These are phyloP conservation scores for Dothideomycetes sp. DNA, from an alignment of 2,329 filamentous ascomycete genomes.

Conservation along the genomic window DNA sequence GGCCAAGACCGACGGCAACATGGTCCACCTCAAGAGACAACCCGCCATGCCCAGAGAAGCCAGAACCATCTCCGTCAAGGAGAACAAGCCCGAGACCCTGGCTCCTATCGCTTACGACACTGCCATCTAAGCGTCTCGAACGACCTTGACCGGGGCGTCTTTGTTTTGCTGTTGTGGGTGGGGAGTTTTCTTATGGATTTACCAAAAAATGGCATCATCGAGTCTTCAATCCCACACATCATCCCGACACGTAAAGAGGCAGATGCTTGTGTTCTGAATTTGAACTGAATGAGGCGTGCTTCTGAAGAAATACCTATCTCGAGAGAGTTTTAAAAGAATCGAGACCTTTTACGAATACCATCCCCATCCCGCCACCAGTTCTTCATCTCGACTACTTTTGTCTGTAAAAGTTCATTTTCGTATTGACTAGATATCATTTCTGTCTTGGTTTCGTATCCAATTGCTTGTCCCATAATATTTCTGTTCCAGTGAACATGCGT, in stretches of 20 bases:
- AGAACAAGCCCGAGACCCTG: conserved; percentile 84
- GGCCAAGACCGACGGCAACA: conserved; percentile 81
- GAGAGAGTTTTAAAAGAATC: conserved; percentile 9
- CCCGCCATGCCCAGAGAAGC: conserved; percentile 71
- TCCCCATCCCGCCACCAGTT: conserved; percentile 11
- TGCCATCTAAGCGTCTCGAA: conserved; percentile 61
- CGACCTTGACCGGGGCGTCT: conserved; percentile 7
- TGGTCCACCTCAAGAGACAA: conserved; percentile 88
- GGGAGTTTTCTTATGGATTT: conserved; percentile 11
- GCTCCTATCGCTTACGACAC: conserved; percentile 94
- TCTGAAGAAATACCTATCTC: conserved; percentile 5
- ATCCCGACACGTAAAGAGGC: conserved; percentile 8
- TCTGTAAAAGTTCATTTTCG: neutral
- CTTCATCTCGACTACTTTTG: too few relatives aligned
- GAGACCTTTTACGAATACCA: conserved; percentile 13
- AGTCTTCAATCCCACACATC: conserved; percentile 12
- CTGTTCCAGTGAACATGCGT: too few relatives aligned
- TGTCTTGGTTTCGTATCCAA: too few relatives aligned
- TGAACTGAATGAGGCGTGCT: conserved; percentile 5
- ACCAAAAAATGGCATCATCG: conserved; percentile 13
- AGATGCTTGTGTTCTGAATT: conserved; percentile 11
- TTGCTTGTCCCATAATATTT: too few relatives aligned
- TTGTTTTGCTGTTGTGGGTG: conserved; percentile 11
- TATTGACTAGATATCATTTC: neutral
- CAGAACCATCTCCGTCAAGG: conserved; percentile 67